These are phyloP conservation scores for Coriaria nepalensis DNA, from an alignment of 306 rosid genomes.

Conservation along the genomic window DNA sequence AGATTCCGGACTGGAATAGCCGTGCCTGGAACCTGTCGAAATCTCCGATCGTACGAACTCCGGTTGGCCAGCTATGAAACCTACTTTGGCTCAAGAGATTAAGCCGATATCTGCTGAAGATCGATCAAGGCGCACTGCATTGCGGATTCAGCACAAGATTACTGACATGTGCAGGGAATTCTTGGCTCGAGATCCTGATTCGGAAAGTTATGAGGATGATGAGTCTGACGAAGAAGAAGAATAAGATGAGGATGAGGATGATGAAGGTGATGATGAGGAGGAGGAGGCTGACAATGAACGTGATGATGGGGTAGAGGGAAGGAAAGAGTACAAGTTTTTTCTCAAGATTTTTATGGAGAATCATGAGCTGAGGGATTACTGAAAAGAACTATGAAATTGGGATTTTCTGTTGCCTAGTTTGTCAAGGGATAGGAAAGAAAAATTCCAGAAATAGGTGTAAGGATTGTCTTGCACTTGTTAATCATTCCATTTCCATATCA, in stretches of 20 bases:
- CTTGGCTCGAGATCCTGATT: conserved; percentile 20
- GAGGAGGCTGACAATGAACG: background rate
- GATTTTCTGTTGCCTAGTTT: conserved; percentile 59
- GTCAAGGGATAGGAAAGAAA: conserved; percentile 42
- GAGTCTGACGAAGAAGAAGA: conserved; percentile 10
- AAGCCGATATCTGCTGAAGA: conserved; percentile 21
- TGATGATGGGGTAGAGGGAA: conserved; percentile 13
- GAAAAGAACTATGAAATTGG: conserved; percentile 36
- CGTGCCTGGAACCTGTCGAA: conserved; percentile 10
- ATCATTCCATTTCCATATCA: conserved; percentile 33
- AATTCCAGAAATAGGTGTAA: conserved; percentile 38
- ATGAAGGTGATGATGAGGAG: conserved; percentile 1
- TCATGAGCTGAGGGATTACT: conserved; percentile 36
- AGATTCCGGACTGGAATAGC: conserved; percentile 23
- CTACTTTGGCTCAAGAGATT: conserved; percentile 7
- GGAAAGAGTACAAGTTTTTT: conserved; percentile 30
- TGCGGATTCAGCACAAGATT: conserved; percentile 33
- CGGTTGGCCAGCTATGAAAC: conserved; percentile 28
- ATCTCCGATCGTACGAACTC: conserved; percentile 12
- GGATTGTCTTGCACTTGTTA: conserved; percentile 41
- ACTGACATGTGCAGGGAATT: conserved; percentile 30
- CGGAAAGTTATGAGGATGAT: conserved; percentile 23
- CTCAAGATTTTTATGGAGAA: conserved; percentile 34
- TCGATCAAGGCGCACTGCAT: conserved; percentile 12
- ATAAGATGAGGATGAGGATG: conserved; percentile 11